Evolutionary conservation across 192 early-diverging fungal species (phyloP).

Genomic region (Paraglomus occultum): DNA sequence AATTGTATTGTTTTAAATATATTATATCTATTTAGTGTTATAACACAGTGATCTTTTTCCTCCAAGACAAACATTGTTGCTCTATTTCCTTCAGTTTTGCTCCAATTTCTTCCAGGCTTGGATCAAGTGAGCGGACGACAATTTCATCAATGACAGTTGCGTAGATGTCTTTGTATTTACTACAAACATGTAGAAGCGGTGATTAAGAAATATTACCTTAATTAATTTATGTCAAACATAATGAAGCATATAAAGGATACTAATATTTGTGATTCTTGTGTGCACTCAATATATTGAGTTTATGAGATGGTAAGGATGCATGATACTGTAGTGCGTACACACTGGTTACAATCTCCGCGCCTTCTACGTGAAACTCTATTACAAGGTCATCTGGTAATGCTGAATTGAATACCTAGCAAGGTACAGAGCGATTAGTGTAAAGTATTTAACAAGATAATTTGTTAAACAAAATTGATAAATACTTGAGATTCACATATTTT

Average conservation of each 20-base stretch:
- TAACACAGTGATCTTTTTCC: constrained; percentile 21
- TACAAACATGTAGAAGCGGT: not conserved
- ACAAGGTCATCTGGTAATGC: constrained; percentile 15
- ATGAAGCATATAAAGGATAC: constrained; percentile 17
- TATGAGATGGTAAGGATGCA: not conserved
- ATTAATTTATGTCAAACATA: not conserved
- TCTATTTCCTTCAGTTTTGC: constrained; percentile 14
- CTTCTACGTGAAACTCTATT: constrained; percentile 24
- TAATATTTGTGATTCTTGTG: constrained; percentile 8
- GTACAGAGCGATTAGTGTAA: not conserved
- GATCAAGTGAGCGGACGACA: constrained; percentile 19
- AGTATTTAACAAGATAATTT: not conserved
- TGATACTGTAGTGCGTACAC: constrained; percentile 27
- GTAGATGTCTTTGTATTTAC: constrained; percentile 28
- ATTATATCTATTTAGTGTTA: not conserved
- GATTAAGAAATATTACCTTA: not conserved
- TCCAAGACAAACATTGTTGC: constrained; percentile 24
- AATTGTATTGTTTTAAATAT: too few relatives aligned
- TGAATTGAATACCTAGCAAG: constrained; percentile 17
- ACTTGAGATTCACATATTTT: constrained; percentile 31
- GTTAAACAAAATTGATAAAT: not conserved
- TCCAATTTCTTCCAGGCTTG: constrained; percentile 18
- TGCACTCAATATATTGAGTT: constrained; percentile 9
- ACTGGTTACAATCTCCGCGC: constrained; percentile 5
- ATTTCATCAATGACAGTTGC: constrained; percentile 14